Evolutionary conservation across 2,329 filamentous ascomycete genomes (phyloP).

Genomic region (Monilinia laxa): DNA sequence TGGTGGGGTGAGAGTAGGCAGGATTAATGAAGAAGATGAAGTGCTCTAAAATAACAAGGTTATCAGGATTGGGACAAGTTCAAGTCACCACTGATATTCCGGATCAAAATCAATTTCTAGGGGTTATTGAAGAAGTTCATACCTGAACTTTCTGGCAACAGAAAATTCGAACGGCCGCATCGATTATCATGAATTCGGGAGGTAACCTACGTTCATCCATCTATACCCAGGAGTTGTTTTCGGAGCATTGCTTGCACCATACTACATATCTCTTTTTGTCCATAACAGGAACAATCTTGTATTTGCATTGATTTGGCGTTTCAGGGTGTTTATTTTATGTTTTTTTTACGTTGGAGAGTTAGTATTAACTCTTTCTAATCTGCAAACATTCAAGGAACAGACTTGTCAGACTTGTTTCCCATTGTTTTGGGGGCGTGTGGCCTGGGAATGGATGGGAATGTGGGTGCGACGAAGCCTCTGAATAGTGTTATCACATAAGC

Average conservation of each 20-base stretch:
- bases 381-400: slow-evolving; percentile 15
- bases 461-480: background rate
- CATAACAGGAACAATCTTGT: background rate
- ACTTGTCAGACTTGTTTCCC: slow-evolving; percentile 8
- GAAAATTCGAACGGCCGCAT: background rate
- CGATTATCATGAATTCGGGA: slow-evolving; percentile 8
- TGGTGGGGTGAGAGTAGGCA: slow-evolving; percentile 32
- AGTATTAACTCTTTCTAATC: slow-evolving; percentile 15
- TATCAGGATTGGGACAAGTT: background rate
- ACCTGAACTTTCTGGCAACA: background rate
- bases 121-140: slow-evolving; percentile 3
- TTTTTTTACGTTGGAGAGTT: slow-evolving; percentile 3
- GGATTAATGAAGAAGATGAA: slow-evolving; percentile 40
- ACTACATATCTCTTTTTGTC: background rate
- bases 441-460: background rate
- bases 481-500: background rate
- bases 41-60: slow-evolving; percentile 28
- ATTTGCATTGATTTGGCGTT: slow-evolving; percentile 14
- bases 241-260: slow-evolving; percentile 15
- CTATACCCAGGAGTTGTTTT: slow-evolving; percentile 16
- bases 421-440: background rate
- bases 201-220: slow-evolving; percentile 2
- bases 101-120: background rate
- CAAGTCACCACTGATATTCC: slow-evolving; percentile 1
- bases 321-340: background rate